phyloP scores from a whole-genome alignment of 2,329 filamentous ascomycete species.

The Alternaria sp. region DNA sequence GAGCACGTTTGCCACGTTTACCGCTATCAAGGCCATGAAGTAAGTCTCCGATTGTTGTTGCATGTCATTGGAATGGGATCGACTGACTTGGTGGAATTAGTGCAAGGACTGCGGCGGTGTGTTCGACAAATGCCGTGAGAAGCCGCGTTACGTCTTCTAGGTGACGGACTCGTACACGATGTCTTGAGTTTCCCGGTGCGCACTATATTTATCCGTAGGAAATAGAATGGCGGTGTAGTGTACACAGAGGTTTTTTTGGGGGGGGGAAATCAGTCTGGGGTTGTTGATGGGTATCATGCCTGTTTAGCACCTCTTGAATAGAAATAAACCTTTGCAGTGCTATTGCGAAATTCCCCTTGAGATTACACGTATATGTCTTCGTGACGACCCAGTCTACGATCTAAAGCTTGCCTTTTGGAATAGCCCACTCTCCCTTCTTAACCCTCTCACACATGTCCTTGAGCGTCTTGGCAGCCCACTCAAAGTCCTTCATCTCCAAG shows the following conservation, averaged over 20 bases:
- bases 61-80: no score
- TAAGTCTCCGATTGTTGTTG: neutral
- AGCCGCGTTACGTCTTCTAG: slow-evolving; percentile 7
- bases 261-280: neutral
- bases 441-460: slow-evolving; percentile 65
- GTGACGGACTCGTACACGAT: neutral
- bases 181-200: neutral
- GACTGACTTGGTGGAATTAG: slow-evolving; percentile 3
- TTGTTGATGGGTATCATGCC: neutral
- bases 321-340: neutral
- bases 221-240: neutral
- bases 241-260: neutral
- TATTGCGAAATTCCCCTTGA: neutral
- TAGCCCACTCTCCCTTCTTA: slow-evolving; percentile 54
- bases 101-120: slow-evolving; percentile 13
- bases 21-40: slow-evolving; percentile 13
- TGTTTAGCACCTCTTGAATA: neutral
- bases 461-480: slow-evolving; percentile 69
- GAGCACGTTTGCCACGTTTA: slow-evolving; percentile 27
- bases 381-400: no score
- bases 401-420: slow-evolving; percentile 21
- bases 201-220: neutral
- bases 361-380: neutral
- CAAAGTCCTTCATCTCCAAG: slow-evolving; percentile 80
- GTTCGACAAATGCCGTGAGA: slow-evolving; percentile 11